Base-by-base conservation (phyloP, 345 rosid genomes). In the Cardamine resedifolia region DNA sequence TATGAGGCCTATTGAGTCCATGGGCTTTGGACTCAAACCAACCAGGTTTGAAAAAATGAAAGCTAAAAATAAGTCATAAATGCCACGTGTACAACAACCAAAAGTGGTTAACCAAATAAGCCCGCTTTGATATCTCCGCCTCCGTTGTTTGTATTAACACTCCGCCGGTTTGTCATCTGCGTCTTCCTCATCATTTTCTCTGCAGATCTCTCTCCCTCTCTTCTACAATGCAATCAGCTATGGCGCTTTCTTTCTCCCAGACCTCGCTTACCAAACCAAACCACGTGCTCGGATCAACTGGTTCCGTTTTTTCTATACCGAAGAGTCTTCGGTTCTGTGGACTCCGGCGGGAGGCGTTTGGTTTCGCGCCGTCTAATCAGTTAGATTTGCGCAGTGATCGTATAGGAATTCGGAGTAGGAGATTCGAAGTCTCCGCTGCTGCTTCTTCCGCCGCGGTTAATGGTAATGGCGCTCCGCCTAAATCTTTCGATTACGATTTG, bases 401-500 rank as follows among this genome's bases (percentile, higher is more conserved):
- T 26, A 14, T 48, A 7, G 53, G 1, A 7, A 8, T 38, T 5
- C 36, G 39, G 4, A 48, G 21, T 64, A 43, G 70, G 47, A 69
- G 78, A 28, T 68, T 59, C 33, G 49, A 61, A 48, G 81, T 81
- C 14, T 81, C 74, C 0, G 85, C 96, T 74, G 77, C 88, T 10
- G 39, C 71, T 3, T 63, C 71, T 7, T 79, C 53, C 63, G 65
- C 51, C 7, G 14, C 63, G 3, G 34, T 58, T 33, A 90, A 95
- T 59, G 64, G 64, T 38, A 59, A 59, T 59, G 98, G 96, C 23
- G 83, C 83, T 66, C 77, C 90, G 2, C 79, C 88, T 0, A 83
- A 84, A 80, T 83, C 91, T 19, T 95, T 91, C 53, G 96, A 95
- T 73, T 95, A 95, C 72, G 99, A 91, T 79, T 77, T 95, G 83